These are phyloP conservation scores for Coprinellus micaceus DNA, from an alignment of 768 basidiomycete genomes.

Conservation along the genomic window DNA sequence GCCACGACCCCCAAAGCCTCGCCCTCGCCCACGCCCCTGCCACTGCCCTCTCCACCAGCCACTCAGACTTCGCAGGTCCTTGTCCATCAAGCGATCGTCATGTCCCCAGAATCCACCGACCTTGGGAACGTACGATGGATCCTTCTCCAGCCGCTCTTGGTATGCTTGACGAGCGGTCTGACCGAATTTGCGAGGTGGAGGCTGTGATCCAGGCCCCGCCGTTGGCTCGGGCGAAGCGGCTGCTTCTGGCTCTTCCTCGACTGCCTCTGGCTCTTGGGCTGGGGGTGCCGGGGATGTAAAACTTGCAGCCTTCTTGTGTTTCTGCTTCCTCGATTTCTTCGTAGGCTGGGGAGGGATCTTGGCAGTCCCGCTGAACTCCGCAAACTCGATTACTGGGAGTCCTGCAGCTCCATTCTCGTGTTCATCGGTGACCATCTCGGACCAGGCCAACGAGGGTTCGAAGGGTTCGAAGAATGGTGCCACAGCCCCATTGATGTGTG, in stretches of 20 bases:
- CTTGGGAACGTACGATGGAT: conserved; percentile 86
- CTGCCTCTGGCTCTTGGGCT: conserved; percentile 6
- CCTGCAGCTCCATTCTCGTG: conserved; percentile 57
- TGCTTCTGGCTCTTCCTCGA: conserved; percentile 1
- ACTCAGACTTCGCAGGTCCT: conserved; percentile 76
- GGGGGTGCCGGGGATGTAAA: background rate
- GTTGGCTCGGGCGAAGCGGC: conserved; percentile 3
- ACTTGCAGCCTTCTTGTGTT: conserved; percentile 2
- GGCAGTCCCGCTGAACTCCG: conserved; percentile 50
- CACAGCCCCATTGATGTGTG: conserved; percentile 27
- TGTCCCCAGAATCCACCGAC: conserved; percentile 95
- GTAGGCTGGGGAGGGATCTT: conserved; percentile 36
- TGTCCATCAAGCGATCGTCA: conserved; percentile 85
- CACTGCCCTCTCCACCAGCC: conserved; percentile 85
- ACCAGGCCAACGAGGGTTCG: conserved; percentile 59
- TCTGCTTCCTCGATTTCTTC: conserved; percentile 34
- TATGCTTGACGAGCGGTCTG: conserved; percentile 82
- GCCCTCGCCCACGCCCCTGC: conserved; percentile 59
- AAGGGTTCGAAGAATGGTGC: conserved; percentile 54
- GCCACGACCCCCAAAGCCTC: conserved; percentile 45
- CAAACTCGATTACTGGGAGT: conserved; percentile 79
- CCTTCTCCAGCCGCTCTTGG: conserved; percentile 72
- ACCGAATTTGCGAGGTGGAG: conserved; percentile 37
- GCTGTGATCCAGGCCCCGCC: conserved; percentile 2
- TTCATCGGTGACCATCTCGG: conserved; percentile 82